phyloP scores from a whole-genome alignment of 352 stramenopile species.

The Phytophthora cryptogea region DNA sequence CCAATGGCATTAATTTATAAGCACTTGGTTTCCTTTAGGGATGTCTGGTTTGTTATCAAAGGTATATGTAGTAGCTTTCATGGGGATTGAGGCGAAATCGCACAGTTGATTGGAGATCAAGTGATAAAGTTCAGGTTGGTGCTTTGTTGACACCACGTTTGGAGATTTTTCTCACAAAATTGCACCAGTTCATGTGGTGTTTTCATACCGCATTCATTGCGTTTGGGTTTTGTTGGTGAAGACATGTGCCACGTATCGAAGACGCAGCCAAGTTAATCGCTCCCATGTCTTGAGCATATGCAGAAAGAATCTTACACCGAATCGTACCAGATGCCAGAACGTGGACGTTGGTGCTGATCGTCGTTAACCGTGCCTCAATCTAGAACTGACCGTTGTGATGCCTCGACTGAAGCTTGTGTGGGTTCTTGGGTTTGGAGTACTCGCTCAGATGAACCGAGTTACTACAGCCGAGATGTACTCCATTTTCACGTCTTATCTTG shows the following conservation, averaged over 20 bases:
- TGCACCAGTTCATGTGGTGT: no score
- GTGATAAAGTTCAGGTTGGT: no score
- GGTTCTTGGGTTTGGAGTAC: background rate
- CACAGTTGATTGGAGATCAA: no score
- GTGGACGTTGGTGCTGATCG: no score
- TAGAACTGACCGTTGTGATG: background rate
- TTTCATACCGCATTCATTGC: background rate
- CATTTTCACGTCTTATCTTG: conserved; percentile 18
- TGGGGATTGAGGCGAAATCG: no score
- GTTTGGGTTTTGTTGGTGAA: background rate
- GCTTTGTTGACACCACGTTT: no score
- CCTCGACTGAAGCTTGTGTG: background rate
- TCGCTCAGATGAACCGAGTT: background rate
- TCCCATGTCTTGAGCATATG: background rate
- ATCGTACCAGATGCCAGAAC: no score
- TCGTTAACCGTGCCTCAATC: background rate
- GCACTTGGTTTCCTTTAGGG: background rate
- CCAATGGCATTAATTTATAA: conserved; percentile 23
- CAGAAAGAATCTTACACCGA: background rate
- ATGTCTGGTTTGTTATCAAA: background rate
- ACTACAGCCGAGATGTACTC: background rate
- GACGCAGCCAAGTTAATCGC: background rate
- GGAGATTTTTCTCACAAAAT: no score
- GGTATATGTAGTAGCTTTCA: no score
- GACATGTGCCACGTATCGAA: background rate